phyloP scores from a whole-genome alignment of 768 basidiomycete species.

The Ramaria sp. region DNA sequence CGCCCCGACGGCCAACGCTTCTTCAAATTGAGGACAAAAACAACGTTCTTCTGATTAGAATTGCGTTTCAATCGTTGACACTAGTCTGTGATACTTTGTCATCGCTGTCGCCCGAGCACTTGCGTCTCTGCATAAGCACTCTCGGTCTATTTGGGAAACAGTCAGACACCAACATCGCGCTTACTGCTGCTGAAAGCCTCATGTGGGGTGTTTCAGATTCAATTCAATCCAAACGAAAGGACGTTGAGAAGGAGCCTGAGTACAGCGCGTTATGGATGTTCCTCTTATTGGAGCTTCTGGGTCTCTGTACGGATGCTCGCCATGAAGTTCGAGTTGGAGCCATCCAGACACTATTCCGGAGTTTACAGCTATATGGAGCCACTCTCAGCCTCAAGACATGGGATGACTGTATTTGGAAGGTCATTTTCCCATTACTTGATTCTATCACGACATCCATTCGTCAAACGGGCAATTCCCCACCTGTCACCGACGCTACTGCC shows the following conservation, averaged over 20 bases:
- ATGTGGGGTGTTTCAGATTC: constrained; percentile 96
- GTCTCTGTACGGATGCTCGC: constrained; percentile 70
- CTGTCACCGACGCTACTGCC: constrained; percentile 10
- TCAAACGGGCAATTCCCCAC: constrained; percentile 14
- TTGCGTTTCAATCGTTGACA: constrained; percentile 89
- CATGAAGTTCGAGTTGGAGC: constrained; percentile 89
- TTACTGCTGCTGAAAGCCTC: constrained; percentile 87
- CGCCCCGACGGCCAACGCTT: constrained; percentile 28
- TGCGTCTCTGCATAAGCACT: constrained; percentile 82
- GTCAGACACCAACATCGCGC: constrained; percentile 88
- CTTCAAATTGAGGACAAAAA: constrained; percentile 56
- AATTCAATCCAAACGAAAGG: constrained; percentile 75
- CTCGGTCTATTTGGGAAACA: constrained; percentile 89
- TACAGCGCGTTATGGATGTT: constrained; percentile 93
- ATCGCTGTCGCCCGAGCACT: constrained; percentile 65
- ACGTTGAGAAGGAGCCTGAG: constrained; percentile 47
- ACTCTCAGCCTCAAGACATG: constrained; percentile 75
- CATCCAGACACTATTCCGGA: constrained; percentile 90
- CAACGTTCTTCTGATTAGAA: constrained; percentile 70
- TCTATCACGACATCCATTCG: constrained; percentile 50
- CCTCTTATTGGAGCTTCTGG: constrained; percentile 72
- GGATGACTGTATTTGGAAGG: constrained; percentile 86
- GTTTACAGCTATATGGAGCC: constrained; percentile 87
- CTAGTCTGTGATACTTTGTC: constrained; percentile 91
- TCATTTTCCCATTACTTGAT: constrained; percentile 81